These are phyloP conservation scores for Fusarium torulosum DNA, from an alignment of 2,329 filamentous ascomycete species.

Conservation along the genomic window DNA sequence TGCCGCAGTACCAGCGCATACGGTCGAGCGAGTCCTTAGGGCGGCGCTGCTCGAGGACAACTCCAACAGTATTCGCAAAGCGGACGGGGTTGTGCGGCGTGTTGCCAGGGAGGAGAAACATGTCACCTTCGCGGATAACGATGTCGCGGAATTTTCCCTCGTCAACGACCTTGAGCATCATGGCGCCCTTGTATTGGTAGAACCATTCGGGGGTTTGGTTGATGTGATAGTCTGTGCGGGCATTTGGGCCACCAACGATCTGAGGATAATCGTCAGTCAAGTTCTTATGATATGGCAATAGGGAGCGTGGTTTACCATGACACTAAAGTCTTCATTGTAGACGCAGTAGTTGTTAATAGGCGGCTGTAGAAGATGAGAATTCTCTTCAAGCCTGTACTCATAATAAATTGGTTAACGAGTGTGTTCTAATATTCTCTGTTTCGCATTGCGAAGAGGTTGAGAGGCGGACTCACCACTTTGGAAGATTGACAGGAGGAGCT, in stretches of 20 bases:
- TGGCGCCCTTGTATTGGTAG: constrained; percentile 93
- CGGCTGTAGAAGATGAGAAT: constrained; percentile 91
- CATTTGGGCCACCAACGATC: constrained; percentile 97
- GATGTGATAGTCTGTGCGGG: constrained; percentile 97
- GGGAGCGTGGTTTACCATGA: constrained; percentile 71
- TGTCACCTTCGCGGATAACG: constrained; percentile 89
- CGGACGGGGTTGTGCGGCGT: constrained; percentile 97
- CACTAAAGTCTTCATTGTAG: constrained; percentile 84
- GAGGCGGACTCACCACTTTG: constrained; percentile 64
- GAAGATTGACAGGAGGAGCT: constrained; percentile 65
- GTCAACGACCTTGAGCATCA: constrained; percentile 94
- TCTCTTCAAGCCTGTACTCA: constrained; percentile 81
- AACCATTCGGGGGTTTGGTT: constrained; percentile 98
- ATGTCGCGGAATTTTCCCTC: constrained; percentile 80
- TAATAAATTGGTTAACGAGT: constrained; percentile 21
- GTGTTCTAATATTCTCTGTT: constrained; percentile 1
- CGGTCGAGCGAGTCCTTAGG: constrained; percentile 78
- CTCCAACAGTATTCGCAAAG: constrained; percentile 92
- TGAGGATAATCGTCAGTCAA: constrained; percentile 45
- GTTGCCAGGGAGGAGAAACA: constrained; percentile 93
- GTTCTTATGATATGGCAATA: background rate
- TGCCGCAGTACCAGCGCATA: constrained; percentile 89
- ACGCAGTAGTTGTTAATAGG: constrained; percentile 99
- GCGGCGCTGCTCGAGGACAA: constrained; percentile 89
- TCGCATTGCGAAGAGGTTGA: background rate